Percentiles rank a stretch among this genome's conserved stretches.
These are phyloP conservation scores for Trypethelium eluteriae DNA, from an alignment of 495 filamentous ascomycete genomes.

Conservation along the genomic window DNA sequence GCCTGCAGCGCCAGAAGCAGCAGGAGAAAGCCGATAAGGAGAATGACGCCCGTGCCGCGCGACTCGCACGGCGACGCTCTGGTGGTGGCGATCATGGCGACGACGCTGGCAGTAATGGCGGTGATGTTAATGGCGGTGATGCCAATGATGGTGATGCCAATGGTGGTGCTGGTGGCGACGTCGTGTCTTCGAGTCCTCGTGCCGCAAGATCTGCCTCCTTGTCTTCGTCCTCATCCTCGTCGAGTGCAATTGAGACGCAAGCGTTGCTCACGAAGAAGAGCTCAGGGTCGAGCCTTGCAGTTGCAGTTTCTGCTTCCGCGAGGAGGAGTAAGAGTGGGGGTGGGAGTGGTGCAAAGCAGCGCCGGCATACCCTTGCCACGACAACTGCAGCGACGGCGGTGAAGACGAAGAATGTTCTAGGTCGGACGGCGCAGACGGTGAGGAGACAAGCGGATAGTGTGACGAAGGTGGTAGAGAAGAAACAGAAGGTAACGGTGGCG, in stretches of 20 bases:
- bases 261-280: neutral
- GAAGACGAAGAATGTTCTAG: neutral
- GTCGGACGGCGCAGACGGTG: neutral
- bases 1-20: neutral
- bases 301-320: neutral
- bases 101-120: no score
- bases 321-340: neutral
- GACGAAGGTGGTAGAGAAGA: neutral
- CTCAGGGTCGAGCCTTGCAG: neutral
- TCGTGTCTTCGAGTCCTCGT: no score
- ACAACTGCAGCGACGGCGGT: neutral
- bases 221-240: neutral
- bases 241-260: neutral
- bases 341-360: neutral
- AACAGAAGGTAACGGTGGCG: neutral
- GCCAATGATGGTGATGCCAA: no score
- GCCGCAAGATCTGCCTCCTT: neutral
- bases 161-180: no score
- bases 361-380: constrained; percentile 4
- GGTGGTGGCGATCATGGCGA: neutral
- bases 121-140: no score
- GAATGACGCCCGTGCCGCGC: constrained; percentile 5
- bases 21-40: constrained; percentile 1
- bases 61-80: neutral
- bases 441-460: neutral